Evolutionary conservation across 1,284 basidiomycete genomes (phyloP).

Genomic region (Volvariella volvacea): DNA sequence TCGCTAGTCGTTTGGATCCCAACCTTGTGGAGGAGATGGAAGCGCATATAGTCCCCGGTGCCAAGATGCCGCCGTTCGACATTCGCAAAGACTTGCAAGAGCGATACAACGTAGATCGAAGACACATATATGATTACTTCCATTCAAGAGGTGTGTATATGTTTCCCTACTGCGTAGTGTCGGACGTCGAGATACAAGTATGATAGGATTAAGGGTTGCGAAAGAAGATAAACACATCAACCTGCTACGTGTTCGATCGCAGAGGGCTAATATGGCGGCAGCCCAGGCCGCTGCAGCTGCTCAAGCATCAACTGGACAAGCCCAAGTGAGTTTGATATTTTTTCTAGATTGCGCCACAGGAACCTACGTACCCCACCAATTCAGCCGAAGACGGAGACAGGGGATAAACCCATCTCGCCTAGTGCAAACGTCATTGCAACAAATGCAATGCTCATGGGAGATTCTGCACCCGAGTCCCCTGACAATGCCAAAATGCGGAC

Average conservation of each 20-base stretch:
- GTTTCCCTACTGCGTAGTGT: background rate
- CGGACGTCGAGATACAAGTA: slow-evolving; percentile 1
- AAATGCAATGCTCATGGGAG: no score
- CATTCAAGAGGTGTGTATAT: slow-evolving; percentile 40
- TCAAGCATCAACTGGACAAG: background rate
- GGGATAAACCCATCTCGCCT: no score
- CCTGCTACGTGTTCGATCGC: slow-evolving; percentile 27
- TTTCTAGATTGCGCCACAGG: no score
- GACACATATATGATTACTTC: slow-evolving; percentile 74
- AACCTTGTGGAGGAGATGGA: slow-evolving; percentile 65
- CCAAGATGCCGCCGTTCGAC: slow-evolving; percentile 66
- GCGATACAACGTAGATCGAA: slow-evolving; percentile 58
- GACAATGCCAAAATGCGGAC: no score
- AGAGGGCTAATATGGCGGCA: slow-evolving; percentile 11
- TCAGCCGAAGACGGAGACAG: no score
- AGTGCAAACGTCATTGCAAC: no score
- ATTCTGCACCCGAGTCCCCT: no score
- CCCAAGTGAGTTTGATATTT: no score
- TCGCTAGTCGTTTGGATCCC: slow-evolving; percentile 57
- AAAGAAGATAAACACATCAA: slow-evolving; percentile 59
- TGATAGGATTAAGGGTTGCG: slow-evolving; percentile 55
- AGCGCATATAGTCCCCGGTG: slow-evolving; percentile 55
- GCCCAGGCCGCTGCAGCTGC: background rate
- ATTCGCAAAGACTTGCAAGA: slow-evolving; percentile 61
- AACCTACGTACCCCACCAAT: no score